Evolutionary conservation across 805 yeast genomes (phyloP).

Genomic region (Candida pseudoglaebosa): DNA sequence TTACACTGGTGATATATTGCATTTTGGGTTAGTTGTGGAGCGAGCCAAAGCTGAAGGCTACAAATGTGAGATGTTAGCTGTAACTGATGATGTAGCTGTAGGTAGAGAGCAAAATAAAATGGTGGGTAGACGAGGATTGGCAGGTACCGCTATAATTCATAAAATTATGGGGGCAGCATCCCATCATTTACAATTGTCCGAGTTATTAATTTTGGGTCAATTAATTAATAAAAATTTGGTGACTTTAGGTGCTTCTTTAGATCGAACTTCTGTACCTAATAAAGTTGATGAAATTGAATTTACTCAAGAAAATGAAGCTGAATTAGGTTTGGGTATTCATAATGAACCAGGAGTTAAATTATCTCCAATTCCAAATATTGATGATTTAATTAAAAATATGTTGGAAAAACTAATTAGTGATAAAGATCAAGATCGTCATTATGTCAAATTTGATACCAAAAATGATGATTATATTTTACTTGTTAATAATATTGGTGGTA

Average conservation of each 20-base stretch:
- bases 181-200: conserved; percentile 12
- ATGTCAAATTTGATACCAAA: conserved; percentile 59
- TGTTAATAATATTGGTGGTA: conserved; percentile 86
- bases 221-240: conserved; percentile 63
- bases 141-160: conserved; percentile 87
- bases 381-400: conserved; percentile 53
- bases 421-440: conserved; percentile 72
- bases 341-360: conserved; percentile 81
- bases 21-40: conserved; percentile 89
- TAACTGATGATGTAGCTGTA: conserved; percentile 92
- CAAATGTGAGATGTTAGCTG: conserved; percentile 67
- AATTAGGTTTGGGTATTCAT: conserved; percentile 94
- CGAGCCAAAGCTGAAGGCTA: conserved; percentile 77
- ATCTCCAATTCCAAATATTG: conserved; percentile 67
- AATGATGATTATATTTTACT: conserved; percentile 65
- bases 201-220: conserved; percentile 55
- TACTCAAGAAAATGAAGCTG: conserved; percentile 63
- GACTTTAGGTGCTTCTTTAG: conserved; percentile 86
- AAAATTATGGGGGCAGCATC: conserved; percentile 78
- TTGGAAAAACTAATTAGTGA: conserved; percentile 57
- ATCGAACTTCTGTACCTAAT: conserved; percentile 88
- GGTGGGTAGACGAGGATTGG: conserved; percentile 93
- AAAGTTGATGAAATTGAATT: conserved; percentile 43
- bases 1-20: conserved; percentile 91
- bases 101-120: conserved; percentile 85